Evolutionary conservation across 2,329 filamentous ascomycete species (phyloP), one percentile per base, ranked within the genome.

Genomic region (Aspergillus sp.): DNA sequence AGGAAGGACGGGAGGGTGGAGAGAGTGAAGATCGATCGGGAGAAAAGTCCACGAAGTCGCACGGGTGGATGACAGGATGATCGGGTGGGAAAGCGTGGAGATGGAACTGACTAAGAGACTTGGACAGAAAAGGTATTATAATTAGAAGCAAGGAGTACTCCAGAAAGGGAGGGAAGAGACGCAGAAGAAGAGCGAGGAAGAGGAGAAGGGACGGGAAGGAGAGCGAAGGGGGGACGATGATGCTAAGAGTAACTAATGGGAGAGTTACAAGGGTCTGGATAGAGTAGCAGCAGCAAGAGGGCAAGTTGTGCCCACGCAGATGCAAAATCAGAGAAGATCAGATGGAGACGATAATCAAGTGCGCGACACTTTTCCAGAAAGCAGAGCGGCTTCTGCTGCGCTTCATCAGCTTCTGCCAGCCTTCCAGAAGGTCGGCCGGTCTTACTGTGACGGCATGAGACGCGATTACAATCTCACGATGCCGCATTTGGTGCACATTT

Each of bases 371-470:
- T 11, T 20, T 42, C 39, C 34, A 36, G 24, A 30, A 30, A 30
- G 8, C 26, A 30, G 26, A 30, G 12, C 43, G 26, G 34, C 45
- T 38, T 38, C 36, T 55, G 51, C 47, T 13, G 15, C 17, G 38
- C 54, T 54, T 52, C 52, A 54, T 60, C 55, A 44, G 51, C 51
- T 56, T 56, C 51, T 45, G 42, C 56, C 55, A 61, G 60, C 55
- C 64, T 65, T 63, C 59, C 62, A 64, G 66, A 66, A 66, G 61
- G 55, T 64, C 58, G 58, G 54, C 5, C 48, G 24, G 56, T 55
- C 34, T 36, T 58, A 13, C 30, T 30, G 30, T 48, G 44, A 62
- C 59, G 49, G 59, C 60, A 39, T 34, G 38, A 58, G 57, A 48
- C 60, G 26, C 57, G 57, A 53, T 51, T 53, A 48, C 44, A 8